Base-by-base conservation (phyloP, 2,329 filamentous ascomycete genomes). In the Ceratocystis huliohia region DNA sequence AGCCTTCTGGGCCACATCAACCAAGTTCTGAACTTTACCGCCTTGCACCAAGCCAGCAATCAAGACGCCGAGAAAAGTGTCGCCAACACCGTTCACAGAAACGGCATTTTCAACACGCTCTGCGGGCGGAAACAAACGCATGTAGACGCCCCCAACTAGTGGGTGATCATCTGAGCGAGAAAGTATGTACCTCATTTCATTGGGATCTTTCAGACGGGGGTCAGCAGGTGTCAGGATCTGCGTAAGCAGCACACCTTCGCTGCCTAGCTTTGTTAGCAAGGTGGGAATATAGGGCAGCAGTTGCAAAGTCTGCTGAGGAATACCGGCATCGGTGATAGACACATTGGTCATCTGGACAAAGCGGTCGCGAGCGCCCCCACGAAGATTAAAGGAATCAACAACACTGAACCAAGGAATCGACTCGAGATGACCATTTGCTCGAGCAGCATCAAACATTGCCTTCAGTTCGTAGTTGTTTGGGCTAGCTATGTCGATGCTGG, bases 61-160 rank as follows among this genome's bases (percentile, higher is more conserved):
- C 66, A 96, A 71, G 15, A 91, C 88, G 0, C 93, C 94, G 7
- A 95, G 79, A 74, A 97, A 92, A 0, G 94, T 96, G 75, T 99
- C 94, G 0, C 94, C 94, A 1, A 91, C 91, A 0, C 93, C 94
- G 74, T 97, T 97, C 8, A 97, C 93, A 61, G 91, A 96, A 1
- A 93, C 85, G 1, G 96, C 80, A 1, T 64, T 48, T 22, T 68
- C 65, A 0, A 96, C 80, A 17, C 78, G 76, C 73, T 88, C 85
- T 0, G 82, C 83, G 0, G 88, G 79, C 0, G 88, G 84, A 73
- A 90, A 89, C 22, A 84, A 70, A 44, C 83, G 74, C 86, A 96
- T 91, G 72, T 96, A 96, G 2, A 96, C 81, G 0, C 92, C 93
- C 0, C 91, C 85, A 0, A 87, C 78, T 6, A 78, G 75, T 1